Percentiles rank a stretch among this genome's conserved stretches.
Conservation (phyloP, 2,329 filamentous ascomycete species). For the Monosporascus cannonballus region DNA sequence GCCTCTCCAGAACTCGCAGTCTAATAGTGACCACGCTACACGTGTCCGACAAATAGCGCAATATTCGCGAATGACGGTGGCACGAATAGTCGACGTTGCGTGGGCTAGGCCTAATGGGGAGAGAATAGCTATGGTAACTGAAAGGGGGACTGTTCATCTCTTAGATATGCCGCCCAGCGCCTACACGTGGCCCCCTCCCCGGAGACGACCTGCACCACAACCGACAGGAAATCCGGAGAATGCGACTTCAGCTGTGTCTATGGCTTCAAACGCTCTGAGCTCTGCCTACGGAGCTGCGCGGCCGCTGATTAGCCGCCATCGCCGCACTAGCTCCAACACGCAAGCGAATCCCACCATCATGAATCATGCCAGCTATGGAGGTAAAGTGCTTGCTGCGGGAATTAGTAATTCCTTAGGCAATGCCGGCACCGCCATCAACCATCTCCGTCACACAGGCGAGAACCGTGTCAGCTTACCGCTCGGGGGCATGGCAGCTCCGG, state of each 20-base stretch:
- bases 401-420: constrained; percentile 70
- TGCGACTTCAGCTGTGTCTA: constrained; percentile 53
- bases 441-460: constrained; percentile 68
- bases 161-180: constrained; percentile 79
- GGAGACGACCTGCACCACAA: constrained; percentile 41
- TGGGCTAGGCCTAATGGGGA: constrained; percentile 82
- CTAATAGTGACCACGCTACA: constrained; percentile 42
- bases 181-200: constrained; percentile 79
- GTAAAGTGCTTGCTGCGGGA: constrained; percentile 65
- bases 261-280: constrained; percentile 64
- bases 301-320: constrained; percentile 49
- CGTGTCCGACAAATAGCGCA: constrained; percentile 78
- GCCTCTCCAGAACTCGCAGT: constrained; percentile 46
- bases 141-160: constrained; percentile 91
- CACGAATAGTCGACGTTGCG: constrained; percentile 81
- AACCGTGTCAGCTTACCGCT: constrained; percentile 66
- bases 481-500: constrained; percentile 44
- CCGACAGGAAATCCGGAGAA: constrained; percentile 43
- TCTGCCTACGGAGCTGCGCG: constrained; percentile 65
- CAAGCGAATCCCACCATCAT: constrained; percentile 41
- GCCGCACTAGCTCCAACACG: constrained; percentile 41
- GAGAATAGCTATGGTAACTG: constrained; percentile 81
- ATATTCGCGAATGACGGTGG: constrained; percentile 86
- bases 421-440: constrained; percentile 62
- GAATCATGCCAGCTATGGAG: constrained; percentile 61